Base-by-base conservation (phyloP, 345 rosid genomes). In the Sisymbrium irio region DNA sequence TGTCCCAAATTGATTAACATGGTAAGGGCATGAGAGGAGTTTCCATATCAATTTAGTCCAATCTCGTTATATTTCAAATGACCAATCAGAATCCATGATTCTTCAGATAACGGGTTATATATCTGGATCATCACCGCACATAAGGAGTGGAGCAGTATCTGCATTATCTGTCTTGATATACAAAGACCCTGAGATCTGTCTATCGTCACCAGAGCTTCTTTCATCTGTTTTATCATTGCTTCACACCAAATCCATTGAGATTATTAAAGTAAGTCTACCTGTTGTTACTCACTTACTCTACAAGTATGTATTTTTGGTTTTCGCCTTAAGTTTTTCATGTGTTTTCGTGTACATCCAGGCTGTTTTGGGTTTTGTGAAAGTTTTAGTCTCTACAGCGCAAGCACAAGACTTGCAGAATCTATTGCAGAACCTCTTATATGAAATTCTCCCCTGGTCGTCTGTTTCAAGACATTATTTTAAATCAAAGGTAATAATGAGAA, bases 81-180 rank as follows among this genome's bases (percentile, higher is more conserved):
- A 77, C 27, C 35, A 36, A 65, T 36, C 11, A 33, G 40, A 30
- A 50, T 41, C 59, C 35, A 50, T 78, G 64, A 41, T 45, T 72
- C 9, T 78, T 66, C 93, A 94, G 98, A 84, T 92, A 77, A 60
- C 86, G 81, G 99, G 97, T 46, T 92, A 92, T 83, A 90, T 89
- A 22, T 87, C 96, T 61, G 96, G 97, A 64, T 78, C 97, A 40
- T 95, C 97, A 18, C 93, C 99, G 33, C 97, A 90, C 49, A 88
- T 92, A 74, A 92, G 81, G 69, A 92, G 99, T 80, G 99, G 92
- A 82, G 97, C 99, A 37, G 90, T 92, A 37, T 87, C 96, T 78
- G 97, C 97, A 30, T 78, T 95, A 75, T 95, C 99, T 39, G 83
- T 85, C 46, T 87, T 92, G 50, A 80, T 92, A 62, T 78, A 92